phyloP scores from a whole-genome alignment of 2,329 filamentous ascomycete genomes.

The Didymella lethalis region DNA sequence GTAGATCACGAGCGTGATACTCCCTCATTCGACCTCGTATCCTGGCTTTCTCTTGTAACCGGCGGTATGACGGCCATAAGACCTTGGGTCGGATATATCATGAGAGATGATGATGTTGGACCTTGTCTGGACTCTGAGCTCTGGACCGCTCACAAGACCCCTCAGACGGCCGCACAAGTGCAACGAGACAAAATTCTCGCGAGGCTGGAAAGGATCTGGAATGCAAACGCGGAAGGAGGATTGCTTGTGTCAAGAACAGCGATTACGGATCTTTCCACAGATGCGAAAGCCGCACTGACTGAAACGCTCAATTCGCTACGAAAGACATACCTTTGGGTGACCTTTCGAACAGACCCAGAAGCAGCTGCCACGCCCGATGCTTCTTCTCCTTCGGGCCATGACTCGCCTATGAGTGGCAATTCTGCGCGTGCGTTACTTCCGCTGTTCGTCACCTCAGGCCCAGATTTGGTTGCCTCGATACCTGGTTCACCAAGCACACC shows the following conservation, averaged over 20 bases:
- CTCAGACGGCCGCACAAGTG: background rate
- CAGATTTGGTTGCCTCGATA: background rate
- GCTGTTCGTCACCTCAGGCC: background rate
- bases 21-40: background rate
- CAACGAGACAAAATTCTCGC: background rate
- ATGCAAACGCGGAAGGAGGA: background rate
- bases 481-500: background rate
- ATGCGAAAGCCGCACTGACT: background rate
- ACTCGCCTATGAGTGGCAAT: background rate
- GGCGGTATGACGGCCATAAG: background rate
- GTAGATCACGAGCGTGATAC: background rate
- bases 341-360: background rate
- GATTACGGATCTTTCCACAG: background rate
- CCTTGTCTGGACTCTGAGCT: background rate
- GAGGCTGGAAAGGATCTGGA: background rate
- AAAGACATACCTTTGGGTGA: background rate
- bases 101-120: background rate
- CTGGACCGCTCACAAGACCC: background rate
- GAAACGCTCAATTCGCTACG: background rate
- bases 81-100: background rate
- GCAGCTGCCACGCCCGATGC: background rate
- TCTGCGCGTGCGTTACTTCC: background rate
- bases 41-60: background rate
- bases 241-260: background rate
- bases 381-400: background rate